Evolutionary conservation across 2,329 filamentous ascomycete genomes (phyloP).

Genomic region (Didymella segeticola): DNA sequence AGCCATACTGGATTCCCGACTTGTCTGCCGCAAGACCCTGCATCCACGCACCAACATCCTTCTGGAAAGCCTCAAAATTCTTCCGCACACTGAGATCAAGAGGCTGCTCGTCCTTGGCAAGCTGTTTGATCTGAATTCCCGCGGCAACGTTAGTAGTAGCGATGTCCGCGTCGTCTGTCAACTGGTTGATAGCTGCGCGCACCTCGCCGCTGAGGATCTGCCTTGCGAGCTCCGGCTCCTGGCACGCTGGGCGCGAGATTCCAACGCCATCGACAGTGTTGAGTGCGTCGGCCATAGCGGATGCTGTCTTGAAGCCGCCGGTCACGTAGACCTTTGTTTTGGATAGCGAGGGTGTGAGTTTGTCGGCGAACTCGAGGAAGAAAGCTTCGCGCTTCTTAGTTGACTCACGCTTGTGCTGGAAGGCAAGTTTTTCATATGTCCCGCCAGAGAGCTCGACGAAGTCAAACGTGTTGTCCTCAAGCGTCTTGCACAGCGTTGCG

Average conservation of each 20-base stretch:
- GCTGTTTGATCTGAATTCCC: conserved; percentile 60
- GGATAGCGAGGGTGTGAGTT: conserved; percentile 60
- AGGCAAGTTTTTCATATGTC: conserved; percentile 63
- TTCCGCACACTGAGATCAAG: conserved; percentile 59
- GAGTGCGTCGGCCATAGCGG: conserved; percentile 66
- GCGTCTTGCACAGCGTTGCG: conserved; percentile 54
- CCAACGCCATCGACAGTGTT: conserved; percentile 66
- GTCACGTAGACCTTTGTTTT: conserved; percentile 66
- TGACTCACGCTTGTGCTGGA: conserved; percentile 60
- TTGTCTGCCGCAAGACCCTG: too few species aligned
- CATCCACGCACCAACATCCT: conserved; percentile 58
- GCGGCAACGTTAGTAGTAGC: conserved; percentile 55
- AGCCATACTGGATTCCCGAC: conserved; percentile 52
- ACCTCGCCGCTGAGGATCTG: conserved; percentile 55
- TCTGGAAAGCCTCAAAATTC: conserved; percentile 57
- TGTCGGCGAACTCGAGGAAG: conserved; percentile 66
- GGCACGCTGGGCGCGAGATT: conserved; percentile 60
- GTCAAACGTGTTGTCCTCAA: conserved; percentile 60
- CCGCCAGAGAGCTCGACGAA: conserved; percentile 68
- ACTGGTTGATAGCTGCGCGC: conserved; percentile 55
- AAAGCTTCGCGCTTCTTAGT: conserved; percentile 65
- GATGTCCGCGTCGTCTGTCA: conserved; percentile 61
- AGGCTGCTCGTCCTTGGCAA: conserved; percentile 61
- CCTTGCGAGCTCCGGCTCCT: conserved; percentile 57
- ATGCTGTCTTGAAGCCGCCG: conserved; percentile 62